Base-by-base conservation (phyloP, 1,284 basidiomycete species). In the Boletus hoseneyae region DNA sequence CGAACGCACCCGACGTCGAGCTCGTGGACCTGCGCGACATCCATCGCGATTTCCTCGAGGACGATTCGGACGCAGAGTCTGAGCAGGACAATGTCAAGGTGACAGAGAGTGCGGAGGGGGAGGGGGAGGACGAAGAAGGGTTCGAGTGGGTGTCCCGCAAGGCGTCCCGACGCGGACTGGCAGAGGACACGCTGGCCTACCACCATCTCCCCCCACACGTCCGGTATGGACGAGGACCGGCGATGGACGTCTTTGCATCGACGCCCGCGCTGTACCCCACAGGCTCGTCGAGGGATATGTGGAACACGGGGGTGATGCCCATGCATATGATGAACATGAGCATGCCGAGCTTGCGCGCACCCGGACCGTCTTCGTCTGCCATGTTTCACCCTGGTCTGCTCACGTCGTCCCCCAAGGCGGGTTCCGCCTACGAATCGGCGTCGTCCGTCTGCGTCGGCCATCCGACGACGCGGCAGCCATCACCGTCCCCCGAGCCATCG, bases 11-110 rank as follows among this genome's bases (percentile, higher is more conserved):
- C 2, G 88, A 95, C 53, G 79, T 97, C 34, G 88, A 96, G 66
- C 79, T 99, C 51, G 84, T 92, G 50, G 94, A 97, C 70, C 74
- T 99, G 51, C 80, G 92, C 42, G 94, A 98, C 72, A 92, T 98
- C 50, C 93, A 96, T 73, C 85, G 85, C 35, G 94, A 96, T 64
- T 98, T 98, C 64, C 75, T 92, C 46, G 87, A 93, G 56, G 87
- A 92, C 58, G 70, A 76, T 8, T 52, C 59, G 13, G 63, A 66
- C 18, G 25, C n/a, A 4, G 62, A 37, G 25, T 54, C 58, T 1
- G 71, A 72, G 25, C 66, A 68, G 37, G 76, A 73, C 10, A 73
- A 76, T 7, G 70, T 77, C 30, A 82, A 82, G 63, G 77, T 74
- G 12, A 76, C 79, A 0, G 79, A 81, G 58, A 73, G 76, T 23